Conservation (phyloP, 225 moss, liverwort and hornwort species). For the Physcomitrium patens region DNA sequence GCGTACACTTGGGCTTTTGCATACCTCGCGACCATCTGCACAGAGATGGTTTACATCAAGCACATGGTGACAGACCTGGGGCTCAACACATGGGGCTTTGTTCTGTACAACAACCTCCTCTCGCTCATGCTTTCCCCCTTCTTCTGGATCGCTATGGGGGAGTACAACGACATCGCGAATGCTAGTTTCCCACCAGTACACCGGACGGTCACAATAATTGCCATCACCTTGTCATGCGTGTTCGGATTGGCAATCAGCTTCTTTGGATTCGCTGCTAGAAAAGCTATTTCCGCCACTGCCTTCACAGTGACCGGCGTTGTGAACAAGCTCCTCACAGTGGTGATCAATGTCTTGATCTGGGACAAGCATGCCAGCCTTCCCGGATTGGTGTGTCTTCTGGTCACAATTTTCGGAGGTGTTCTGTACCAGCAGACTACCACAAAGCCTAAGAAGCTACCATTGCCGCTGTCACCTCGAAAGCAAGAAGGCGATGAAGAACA, state of each 20-base stretch:
- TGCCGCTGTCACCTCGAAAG: slow-evolving; percentile 30
- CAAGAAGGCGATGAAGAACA: slow-evolving; percentile 52
- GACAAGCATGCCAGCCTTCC: slow-evolving; percentile 63
- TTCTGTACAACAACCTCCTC: slow-evolving; percentile 58
- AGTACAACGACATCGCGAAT: slow-evolving; percentile 43
- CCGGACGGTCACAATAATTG: slow-evolving; percentile 6
- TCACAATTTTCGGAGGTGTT: slow-evolving; percentile 64
- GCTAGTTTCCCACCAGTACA: slow-evolving; percentile 21
- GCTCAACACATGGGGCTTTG: slow-evolving; percentile 70
- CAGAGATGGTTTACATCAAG: slow-evolving; percentile 76
- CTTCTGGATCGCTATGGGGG: slow-evolving; percentile 58
- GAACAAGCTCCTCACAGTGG: slow-evolving; percentile 70
- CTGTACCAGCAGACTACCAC: slow-evolving; percentile 62
- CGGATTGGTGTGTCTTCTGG: slow-evolving; percentile 50
- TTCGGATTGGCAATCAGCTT: slow-evolving; percentile 69
- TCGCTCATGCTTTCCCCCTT: slow-evolving; percentile 62
- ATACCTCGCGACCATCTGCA: slow-evolving; percentile 56
- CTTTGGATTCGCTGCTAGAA: slow-evolving; percentile 66
- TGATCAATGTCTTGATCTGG: slow-evolving; percentile 75
- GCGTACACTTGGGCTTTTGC: slow-evolving; percentile 69
- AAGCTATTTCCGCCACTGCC: slow-evolving; percentile 66
- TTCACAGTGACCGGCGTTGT: slow-evolving; percentile 71
- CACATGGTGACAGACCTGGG: slow-evolving; percentile 66
- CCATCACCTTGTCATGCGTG: slow-evolving; percentile 52
- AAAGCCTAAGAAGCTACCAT: slow-evolving; percentile 8